These are phyloP conservation scores for Articulospora tetracladia DNA, from an alignment of 495 filamentous ascomycete species.

Conservation along the genomic window DNA sequence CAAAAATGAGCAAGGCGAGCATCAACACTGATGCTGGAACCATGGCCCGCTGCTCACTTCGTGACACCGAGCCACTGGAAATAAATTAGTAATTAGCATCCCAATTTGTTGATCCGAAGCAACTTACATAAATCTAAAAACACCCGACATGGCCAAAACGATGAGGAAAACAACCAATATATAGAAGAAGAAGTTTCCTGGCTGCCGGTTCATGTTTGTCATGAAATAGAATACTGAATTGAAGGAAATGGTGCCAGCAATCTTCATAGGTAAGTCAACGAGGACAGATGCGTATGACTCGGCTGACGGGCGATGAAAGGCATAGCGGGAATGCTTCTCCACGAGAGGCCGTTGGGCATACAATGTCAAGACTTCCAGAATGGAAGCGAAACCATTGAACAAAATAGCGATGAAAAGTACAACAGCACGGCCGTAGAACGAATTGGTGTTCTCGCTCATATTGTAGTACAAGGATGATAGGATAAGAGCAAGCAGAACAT, in stretches of 20 bases:
- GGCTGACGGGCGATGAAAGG: slow-evolving; percentile 78
- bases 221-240: slow-evolving; percentile 75
- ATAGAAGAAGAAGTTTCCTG: slow-evolving; percentile 79
- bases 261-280: slow-evolving; percentile 67
- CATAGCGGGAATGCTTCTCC: slow-evolving; percentile 76
- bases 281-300: slow-evolving; percentile 71
- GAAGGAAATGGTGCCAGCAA: slow-evolving; percentile 66
- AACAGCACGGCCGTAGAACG: slow-evolving; percentile 36
- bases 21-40: slow-evolving; percentile 65
- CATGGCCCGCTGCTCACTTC: slow-evolving; percentile 62
- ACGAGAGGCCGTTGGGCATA: slow-evolving; percentile 69
- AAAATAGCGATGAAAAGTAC: slow-evolving; percentile 67
- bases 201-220: slow-evolving; percentile 56
- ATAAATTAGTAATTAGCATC: slow-evolving; percentile 32
- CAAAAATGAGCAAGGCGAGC: slow-evolving; percentile 70
- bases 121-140: slow-evolving; percentile 61
- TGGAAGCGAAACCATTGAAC: slow-evolving; percentile 73
- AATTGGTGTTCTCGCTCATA: slow-evolving; percentile 51
- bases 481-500: slow-evolving; percentile 45
- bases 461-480: slow-evolving; percentile 41
- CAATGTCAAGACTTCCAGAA: slow-evolving; percentile 67
- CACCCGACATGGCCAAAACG: slow-evolving; percentile 65
- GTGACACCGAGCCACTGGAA: slow-evolving; percentile 58
- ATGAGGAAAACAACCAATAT: slow-evolving; percentile 49
- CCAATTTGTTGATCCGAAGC: slow-evolving; percentile 63